Evolutionary conservation across 495 filamentous ascomycete species (phyloP).

Genomic region (Neurospora cerealis): DNA sequence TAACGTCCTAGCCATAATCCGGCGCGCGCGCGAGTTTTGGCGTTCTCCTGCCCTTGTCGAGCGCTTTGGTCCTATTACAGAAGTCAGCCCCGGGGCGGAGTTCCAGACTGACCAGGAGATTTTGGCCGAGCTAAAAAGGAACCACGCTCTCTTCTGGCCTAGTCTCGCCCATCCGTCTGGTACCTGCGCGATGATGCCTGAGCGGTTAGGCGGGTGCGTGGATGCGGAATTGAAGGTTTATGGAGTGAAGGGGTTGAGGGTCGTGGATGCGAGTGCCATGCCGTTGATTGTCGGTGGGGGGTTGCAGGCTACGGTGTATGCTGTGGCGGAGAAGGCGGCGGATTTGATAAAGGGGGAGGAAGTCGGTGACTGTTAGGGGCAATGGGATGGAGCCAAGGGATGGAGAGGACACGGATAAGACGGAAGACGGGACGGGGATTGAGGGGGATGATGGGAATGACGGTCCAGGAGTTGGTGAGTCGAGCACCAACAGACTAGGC

Average conservation of each 20-base stretch:
- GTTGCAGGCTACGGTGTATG: slow-evolving; percentile 30
- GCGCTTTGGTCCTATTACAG: slow-evolving; percentile 11
- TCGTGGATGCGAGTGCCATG: slow-evolving; percentile 41
- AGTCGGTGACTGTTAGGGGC: too few species aligned
- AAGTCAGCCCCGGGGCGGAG: slow-evolving; percentile 37
- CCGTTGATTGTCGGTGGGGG: slow-evolving; percentile 22
- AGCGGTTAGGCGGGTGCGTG: slow-evolving; percentile 35
- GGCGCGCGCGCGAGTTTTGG: slow-evolving; percentile 34
- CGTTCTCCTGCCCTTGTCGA: slow-evolving; percentile 30
- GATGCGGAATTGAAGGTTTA: slow-evolving; percentile 43
- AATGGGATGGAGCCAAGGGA: too few species aligned
- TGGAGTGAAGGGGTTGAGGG: slow-evolving; percentile 35
- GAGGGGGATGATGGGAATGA: too few species aligned
- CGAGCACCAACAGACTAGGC: too few species aligned
- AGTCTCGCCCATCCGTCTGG: slow-evolving; percentile 21
- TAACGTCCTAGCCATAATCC: slow-evolving; percentile 36
- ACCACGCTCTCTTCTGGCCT: slow-evolving; percentile 6
- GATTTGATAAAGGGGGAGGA: slow-evolving; percentile 11
- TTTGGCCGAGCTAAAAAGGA: slow-evolving; percentile 11
- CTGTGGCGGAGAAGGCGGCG: slow-evolving; percentile 28
- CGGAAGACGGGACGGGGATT: too few species aligned
- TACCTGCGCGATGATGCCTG: slow-evolving; percentile 32
- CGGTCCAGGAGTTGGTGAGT: too few species aligned
- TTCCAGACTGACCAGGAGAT: slow-evolving; percentile 36
- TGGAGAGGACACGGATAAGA: too few species aligned